Conservation (phyloP, 805 yeast species). For the Lachancea thermotolerans region DNA sequence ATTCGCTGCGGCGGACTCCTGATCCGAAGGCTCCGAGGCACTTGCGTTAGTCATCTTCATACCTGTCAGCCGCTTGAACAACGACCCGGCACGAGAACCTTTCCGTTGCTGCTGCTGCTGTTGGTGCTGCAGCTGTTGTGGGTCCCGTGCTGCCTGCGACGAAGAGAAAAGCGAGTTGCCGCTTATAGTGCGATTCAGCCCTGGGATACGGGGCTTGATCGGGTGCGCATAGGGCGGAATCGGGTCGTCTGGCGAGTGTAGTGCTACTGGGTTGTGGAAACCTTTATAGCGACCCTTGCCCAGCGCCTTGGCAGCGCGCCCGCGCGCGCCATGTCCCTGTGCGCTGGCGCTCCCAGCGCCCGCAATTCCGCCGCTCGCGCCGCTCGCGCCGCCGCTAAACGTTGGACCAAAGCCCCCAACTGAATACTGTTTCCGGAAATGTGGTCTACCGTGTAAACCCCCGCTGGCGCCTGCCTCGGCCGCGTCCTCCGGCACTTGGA, state of each 20-base stretch:
- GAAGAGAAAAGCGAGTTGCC: slow-evolving; percentile 1
- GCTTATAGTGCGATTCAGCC: slow-evolving; percentile 4
- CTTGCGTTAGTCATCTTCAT: slow-evolving; percentile 5
- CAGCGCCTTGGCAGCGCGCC: background rate
- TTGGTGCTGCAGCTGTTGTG: slow-evolving; percentile 3
- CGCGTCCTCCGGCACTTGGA: background rate
- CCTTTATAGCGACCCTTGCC: slow-evolving; percentile 4
- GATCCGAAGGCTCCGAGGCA: slow-evolving; percentile 4
- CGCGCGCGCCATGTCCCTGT: slow-evolving; percentile 4
- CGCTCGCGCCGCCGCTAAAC: background rate
- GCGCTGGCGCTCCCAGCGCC: background rate
- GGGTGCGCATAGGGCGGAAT: slow-evolving; percentile 9
- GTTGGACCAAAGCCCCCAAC: background rate
- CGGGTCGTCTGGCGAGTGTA: slow-evolving; percentile 8
- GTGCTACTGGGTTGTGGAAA: slow-evolving; percentile 5
- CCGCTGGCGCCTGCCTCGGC: background rate
- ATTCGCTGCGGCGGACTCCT: background rate
- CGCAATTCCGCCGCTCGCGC: background rate
- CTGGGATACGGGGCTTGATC: slow-evolving; percentile 5
- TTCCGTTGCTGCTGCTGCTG: slow-evolving; percentile 1
- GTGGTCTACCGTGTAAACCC: slow-evolving; percentile 3
- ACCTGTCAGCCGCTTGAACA: slow-evolving; percentile 6
- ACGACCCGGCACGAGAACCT: slow-evolving; percentile 7
- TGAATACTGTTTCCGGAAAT: slow-evolving; percentile 6
- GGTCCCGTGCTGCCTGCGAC: background rate